Evolutionary conservation across 495 filamentous ascomycete species (phyloP).

Genomic region (Penicillium steckii): DNA sequence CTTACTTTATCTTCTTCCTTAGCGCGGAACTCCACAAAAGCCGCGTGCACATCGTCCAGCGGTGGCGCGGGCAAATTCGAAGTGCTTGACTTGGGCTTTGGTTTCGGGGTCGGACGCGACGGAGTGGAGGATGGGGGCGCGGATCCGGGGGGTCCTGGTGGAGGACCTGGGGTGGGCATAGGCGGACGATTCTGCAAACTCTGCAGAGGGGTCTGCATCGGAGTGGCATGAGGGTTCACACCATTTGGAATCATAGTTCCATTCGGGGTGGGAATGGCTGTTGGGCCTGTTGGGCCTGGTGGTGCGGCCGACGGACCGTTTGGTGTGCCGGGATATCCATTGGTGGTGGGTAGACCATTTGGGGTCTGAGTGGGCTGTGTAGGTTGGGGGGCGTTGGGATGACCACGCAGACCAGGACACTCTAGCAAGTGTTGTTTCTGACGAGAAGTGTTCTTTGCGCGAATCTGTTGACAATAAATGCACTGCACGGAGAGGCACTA

Average conservation of each 20-base stretch:
- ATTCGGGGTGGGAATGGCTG: conserved; percentile 39
- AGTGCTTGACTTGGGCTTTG: conserved; percentile 38
- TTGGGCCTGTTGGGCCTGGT: conserved; percentile 31
- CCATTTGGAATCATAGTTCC: conserved; percentile 46
- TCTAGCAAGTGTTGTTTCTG: conserved; percentile 58
- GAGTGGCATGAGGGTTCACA: conserved; percentile 44
- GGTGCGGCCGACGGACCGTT: conserved; percentile 38
- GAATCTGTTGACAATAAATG: conserved; percentile 58
- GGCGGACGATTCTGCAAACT: conserved; percentile 38
- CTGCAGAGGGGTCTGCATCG: conserved; percentile 45
- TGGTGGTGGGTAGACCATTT: conserved; percentile 44
- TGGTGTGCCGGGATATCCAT: conserved; percentile 48
- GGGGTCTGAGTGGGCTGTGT: conserved; percentile 39
- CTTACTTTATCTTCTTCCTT: conserved; percentile 59
- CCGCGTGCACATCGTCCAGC: conserved; percentile 54
- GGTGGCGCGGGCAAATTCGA: conserved; percentile 46
- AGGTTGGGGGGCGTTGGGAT: conserved; percentile 43
- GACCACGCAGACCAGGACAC: conserved; percentile 50
- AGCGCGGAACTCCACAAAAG: conserved; percentile 56
- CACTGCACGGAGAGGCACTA: conserved; percentile 60
- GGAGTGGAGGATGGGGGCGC: conserved; percentile 31
- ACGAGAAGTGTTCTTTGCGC: conserved; percentile 57
- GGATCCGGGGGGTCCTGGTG: conserved; percentile 27
- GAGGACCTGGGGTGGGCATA: conserved; percentile 37
- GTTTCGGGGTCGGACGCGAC: conserved; percentile 42